phyloP scores from a whole-genome alignment of 1,139 yeast species.

The Magnusiomyces magnusii region DNA sequence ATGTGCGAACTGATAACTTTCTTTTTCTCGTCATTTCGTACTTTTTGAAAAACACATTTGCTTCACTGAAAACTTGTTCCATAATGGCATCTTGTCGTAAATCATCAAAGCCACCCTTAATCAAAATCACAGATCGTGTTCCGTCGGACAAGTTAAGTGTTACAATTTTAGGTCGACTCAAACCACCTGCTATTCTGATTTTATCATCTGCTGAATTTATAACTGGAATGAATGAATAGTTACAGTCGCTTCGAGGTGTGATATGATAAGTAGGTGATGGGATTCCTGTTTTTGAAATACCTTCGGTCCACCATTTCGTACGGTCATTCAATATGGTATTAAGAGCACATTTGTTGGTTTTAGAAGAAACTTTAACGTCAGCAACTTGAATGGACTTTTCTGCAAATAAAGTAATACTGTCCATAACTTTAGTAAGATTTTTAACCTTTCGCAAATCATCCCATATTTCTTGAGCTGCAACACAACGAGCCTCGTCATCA shows the following conservation, averaged over 20 bases:
- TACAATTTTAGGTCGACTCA: constrained; percentile 79
- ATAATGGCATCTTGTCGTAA: constrained; percentile 91
- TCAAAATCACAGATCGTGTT: constrained; percentile 44
- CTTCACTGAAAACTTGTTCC: constrained; percentile 94
- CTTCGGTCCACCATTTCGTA: constrained; percentile 45
- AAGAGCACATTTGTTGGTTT: not conserved
- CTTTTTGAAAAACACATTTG: constrained; percentile 55
- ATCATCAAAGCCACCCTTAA: constrained; percentile 88
- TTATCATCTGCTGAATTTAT: constrained; percentile 42
- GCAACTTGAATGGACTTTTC: constrained; percentile 48
- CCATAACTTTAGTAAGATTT: constrained; percentile 25
- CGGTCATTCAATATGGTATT: not conserved
- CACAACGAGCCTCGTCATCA: constrained; percentile 14
- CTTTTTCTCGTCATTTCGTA: constrained; percentile 53
- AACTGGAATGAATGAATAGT: constrained; percentile 44
- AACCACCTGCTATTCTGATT: constrained; percentile 63
- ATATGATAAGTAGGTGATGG: constrained; percentile 65
- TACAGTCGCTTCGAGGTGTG: constrained; percentile 38
- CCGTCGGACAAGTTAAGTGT: constrained; percentile 54
- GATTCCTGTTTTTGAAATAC: constrained; percentile 39
- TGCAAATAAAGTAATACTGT: constrained; percentile 45
- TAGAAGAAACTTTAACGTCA: constrained; percentile 5
- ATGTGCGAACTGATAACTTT: constrained; percentile 62
- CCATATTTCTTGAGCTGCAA: constrained; percentile 22
- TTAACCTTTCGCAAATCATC: constrained; percentile 6